Conservation (phyloP, 2,329 filamentous ascomycete species). For the Knufia petricola region DNA sequence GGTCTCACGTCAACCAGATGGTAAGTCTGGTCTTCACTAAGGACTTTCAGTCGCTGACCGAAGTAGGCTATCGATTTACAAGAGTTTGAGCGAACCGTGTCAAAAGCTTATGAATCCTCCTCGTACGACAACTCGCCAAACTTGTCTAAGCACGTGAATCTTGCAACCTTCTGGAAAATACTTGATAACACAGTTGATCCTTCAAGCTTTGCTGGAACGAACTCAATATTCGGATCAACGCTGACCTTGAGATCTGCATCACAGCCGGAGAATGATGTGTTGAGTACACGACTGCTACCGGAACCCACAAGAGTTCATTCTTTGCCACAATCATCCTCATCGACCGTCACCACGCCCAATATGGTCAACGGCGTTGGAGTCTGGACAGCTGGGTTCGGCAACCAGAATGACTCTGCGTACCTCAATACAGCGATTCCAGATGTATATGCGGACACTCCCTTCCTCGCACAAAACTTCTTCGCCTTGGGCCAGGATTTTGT, state of each 20-base stretch:
- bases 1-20: slow-evolving; percentile 39
- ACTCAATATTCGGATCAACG: slow-evolving; percentile 35
- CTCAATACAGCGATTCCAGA: not conserved
- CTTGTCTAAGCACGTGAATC: slow-evolving; percentile 27
- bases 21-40: slow-evolving; percentile 25
- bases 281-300: slow-evolving; percentile 36
- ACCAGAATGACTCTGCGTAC: not conserved
- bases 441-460: slow-evolving; percentile 35
- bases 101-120: slow-evolving; percentile 34
- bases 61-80: slow-evolving; percentile 36
- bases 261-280: slow-evolving; percentile 29
- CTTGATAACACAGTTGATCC: slow-evolving; percentile 28
- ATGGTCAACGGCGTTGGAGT: not conserved
- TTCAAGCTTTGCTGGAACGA: slow-evolving; percentile 26
- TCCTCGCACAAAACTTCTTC: slow-evolving; percentile 41
- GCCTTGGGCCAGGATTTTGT: slow-evolving; percentile 37
- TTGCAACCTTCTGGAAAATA: slow-evolving; percentile 41
- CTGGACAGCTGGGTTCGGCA: not conserved
- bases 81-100: slow-evolving; percentile 36
- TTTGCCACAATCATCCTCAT: not conserved
- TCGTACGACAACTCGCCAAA: slow-evolving; percentile 25
- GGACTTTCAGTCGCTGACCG: not conserved
- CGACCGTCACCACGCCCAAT: not conserved
- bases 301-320: slow-evolving; percentile 33
- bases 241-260: slow-evolving; percentile 26